Evolutionary conservation across 2,329 filamentous ascomycete genomes (phyloP), one percentile per base, ranked within the genome.

Genomic region (Boeremia exigua): DNA sequence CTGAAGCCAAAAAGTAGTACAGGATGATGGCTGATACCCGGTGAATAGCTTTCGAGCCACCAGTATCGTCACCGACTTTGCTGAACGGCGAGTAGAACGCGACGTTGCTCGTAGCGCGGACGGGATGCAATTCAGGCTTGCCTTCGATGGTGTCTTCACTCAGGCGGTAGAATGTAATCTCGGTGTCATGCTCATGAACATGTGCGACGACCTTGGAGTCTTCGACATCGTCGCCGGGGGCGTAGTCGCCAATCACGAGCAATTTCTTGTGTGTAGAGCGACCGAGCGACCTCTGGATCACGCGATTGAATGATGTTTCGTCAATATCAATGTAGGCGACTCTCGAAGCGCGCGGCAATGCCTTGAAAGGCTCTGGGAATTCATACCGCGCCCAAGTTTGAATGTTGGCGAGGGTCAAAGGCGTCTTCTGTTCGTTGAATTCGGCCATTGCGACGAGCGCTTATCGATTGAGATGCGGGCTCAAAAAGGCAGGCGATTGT

Each of bases 231-330:
- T 65, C 51, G 27, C 67, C 67, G 43, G 67, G 67, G 12, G 66
- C 63, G 55, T 70, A 70, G n/a, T 61, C 65, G 40, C 67, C 67
- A 34, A 70, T 67, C 37, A 68, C 61, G 36, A 70, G 67, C 15
- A 70, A 53, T 38, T 68, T 66, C 34, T 69, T 69, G 59, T 70
- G 67, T 11, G 62, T 52, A 17, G 67, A 69, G 48, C 67, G 67
- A 25, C 63, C 63, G 19, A 70, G 59, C 3, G 61, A 65, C 15
- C 67, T 55, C 51, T 63, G 68, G 44, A 68, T 62, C 40, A 67
- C 59, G 40, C 67, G 60, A 52, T 58, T 67, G 48, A 66, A 64
- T 32, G 63, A 64, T 8, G 52, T 53, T 10, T 69, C 66, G 54
- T 69, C 67, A 53, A 69, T 64, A 12, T 58, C 54, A 56, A 66